phyloP scores from a whole-genome alignment of 2,329 filamentous ascomycete genomes.

The Fusarium lateritium region DNA sequence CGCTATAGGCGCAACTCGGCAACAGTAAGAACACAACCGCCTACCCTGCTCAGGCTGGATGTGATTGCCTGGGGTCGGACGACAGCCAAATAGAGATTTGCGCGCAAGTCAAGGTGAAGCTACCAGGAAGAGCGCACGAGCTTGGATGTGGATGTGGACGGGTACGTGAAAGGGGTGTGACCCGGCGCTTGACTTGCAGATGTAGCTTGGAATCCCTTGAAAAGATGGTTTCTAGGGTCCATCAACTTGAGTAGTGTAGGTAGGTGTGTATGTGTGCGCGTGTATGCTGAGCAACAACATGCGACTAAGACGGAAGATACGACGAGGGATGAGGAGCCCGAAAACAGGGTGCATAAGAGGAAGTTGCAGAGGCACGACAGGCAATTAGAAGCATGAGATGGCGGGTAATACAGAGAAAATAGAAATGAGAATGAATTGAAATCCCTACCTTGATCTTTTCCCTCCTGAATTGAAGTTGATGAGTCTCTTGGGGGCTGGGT shows the following conservation, averaged over 20 bases:
- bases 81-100: slow-evolving; percentile 47
- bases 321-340: slow-evolving; percentile 17
- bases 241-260: slow-evolving; percentile 22
- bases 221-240: slow-evolving; percentile 41
- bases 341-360: slow-evolving; percentile 19
- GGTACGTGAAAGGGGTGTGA: slow-evolving; percentile 51
- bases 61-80: slow-evolving; percentile 48
- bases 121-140: slow-evolving; percentile 43
- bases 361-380: slow-evolving; percentile 15
- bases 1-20: slow-evolving; percentile 45
- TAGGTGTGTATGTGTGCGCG: slow-evolving; percentile 27
- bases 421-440: slow-evolving; percentile 12
- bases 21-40: slow-evolving; percentile 44
- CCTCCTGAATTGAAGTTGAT: slow-evolving; percentile 22
- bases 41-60: slow-evolving; percentile 43
- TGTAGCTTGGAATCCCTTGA: slow-evolving; percentile 48
- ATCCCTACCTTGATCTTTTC: slow-evolving; percentile 23
- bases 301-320: slow-evolving; percentile 28
- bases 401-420: not conserved
- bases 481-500: slow-evolving; percentile 31
- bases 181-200: slow-evolving; percentile 53
- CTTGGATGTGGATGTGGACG: slow-evolving; percentile 47
- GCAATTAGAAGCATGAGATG: slow-evolving; percentile 13
- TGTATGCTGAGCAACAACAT: slow-evolving; percentile 42
- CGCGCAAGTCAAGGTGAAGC: slow-evolving; percentile 37